Percentiles rank a stretch among this genome's conserved stretches.
Evolutionary conservation across 2,329 filamentous ascomycete genomes (phyloP).

Genomic region (Aspergillus vadensis): DNA sequence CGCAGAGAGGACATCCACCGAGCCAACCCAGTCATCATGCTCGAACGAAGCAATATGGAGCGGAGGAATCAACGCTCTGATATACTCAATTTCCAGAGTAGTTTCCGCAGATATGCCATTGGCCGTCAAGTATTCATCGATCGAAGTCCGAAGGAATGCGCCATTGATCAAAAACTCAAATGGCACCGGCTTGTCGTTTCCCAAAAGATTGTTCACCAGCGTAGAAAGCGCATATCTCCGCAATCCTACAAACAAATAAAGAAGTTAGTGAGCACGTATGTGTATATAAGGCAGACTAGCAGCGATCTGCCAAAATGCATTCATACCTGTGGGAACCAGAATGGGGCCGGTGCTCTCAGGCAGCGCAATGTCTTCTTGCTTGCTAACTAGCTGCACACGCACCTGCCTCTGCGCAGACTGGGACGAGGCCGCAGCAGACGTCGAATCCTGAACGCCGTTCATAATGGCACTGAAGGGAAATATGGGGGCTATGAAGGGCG

Average conservation of each 20-base stretch:
- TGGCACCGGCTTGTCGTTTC: constrained; percentile 54
- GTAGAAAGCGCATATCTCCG: constrained; percentile 63
- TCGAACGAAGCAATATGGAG: constrained; percentile 88
- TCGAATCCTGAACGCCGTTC: constrained; percentile 27
- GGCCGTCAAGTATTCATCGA: constrained; percentile 84
- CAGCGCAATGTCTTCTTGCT: constrained; percentile 56
- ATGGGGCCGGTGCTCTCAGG: constrained; percentile 59
- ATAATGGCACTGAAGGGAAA: constrained; percentile 21
- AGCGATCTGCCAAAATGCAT: background rate
- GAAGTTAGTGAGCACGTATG: constrained; percentile 16
- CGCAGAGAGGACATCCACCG: constrained; percentile 75
- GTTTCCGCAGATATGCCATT: constrained; percentile 89
- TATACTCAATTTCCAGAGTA: constrained; percentile 86
- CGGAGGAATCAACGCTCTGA: constrained; percentile 86
- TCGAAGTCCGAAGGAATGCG: constrained; percentile 81
- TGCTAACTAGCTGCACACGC: constrained; percentile 56
- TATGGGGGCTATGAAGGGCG: constrained; percentile 3
- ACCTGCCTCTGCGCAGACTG: constrained; percentile 50
- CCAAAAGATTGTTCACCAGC: constrained; percentile 63
- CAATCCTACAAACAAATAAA: constrained; percentile 44
- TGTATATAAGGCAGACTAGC: background rate
- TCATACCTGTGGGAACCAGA: constrained; percentile 58
- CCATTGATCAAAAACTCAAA: constrained; percentile 96
- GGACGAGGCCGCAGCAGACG: constrained; percentile 20
- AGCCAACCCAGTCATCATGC: constrained; percentile 96